Conservation (phyloP, 2,329 filamentous ascomycete species). For the Fusarium newnesense region DNA sequence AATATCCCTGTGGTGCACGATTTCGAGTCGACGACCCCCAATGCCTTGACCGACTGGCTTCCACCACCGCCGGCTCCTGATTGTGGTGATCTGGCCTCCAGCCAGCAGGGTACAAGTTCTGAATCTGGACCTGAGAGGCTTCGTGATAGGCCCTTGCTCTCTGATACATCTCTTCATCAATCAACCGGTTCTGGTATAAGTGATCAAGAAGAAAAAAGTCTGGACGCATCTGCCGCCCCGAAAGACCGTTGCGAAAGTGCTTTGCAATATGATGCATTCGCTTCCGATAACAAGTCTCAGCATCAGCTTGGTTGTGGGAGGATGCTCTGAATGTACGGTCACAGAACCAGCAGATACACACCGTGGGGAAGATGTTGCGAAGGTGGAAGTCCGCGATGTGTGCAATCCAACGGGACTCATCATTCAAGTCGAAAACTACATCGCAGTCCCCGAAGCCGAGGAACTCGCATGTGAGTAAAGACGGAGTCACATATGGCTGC, state of each 20-base stretch:
- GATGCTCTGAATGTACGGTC: slow-evolving; percentile 51
- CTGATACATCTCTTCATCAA: slow-evolving; percentile 43
- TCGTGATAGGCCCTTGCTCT: slow-evolving; percentile 35
- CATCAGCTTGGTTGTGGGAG: background rate
- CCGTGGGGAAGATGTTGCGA: slow-evolving; percentile 46
- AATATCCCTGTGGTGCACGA: slow-evolving; percentile 3
- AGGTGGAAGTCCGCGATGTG: slow-evolving; percentile 57
- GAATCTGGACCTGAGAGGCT: slow-evolving; percentile 29
- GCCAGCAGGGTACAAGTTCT: slow-evolving; percentile 25
- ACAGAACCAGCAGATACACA: slow-evolving; percentile 63
- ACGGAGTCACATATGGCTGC: slow-evolving; percentile 3
- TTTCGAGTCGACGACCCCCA: background rate
- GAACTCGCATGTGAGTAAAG: slow-evolving; percentile 56
- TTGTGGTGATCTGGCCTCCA: slow-evolving; percentile 8
- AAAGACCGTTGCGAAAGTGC: slow-evolving; percentile 52
- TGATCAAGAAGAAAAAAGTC: slow-evolving; percentile 57
- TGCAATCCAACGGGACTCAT: slow-evolving; percentile 56
- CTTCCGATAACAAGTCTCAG: slow-evolving; percentile 44
- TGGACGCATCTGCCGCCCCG: slow-evolving; percentile 44
- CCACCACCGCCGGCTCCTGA: background rate
- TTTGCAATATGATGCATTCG: slow-evolving; percentile 62
- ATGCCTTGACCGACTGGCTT: slow-evolving; percentile 10
- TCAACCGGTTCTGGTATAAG: slow-evolving; percentile 42
- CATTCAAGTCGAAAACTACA: slow-evolving; percentile 50
- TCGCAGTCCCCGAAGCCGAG: slow-evolving; percentile 50